These are phyloP conservation scores for Aspergillus ochraceus DNA, from an alignment of 2,329 filamentous ascomycete genomes.

Conservation along the genomic window DNA sequence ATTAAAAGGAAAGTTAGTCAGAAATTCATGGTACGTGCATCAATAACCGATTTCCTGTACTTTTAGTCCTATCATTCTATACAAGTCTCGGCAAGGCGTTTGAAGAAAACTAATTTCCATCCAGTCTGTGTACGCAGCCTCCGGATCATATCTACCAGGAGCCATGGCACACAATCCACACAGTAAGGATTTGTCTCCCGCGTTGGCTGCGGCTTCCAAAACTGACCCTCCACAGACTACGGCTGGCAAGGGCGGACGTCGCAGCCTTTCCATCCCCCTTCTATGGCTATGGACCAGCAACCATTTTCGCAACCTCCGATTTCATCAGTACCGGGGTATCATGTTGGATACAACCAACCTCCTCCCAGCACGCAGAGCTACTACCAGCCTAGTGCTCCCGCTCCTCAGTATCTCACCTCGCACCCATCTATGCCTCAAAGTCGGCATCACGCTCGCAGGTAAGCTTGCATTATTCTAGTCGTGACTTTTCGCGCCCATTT, in stretches of 20 bases:
- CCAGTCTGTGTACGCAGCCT: slow-evolving; percentile 6
- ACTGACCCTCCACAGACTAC: slow-evolving; percentile 29
- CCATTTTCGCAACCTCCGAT: slow-evolving; percentile 27
- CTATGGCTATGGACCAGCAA: slow-evolving; percentile 28
- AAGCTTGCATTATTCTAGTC: slow-evolving; percentile 3
- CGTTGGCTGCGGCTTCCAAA: background rate
- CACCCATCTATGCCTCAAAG: slow-evolving; percentile 12
- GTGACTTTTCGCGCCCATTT: background rate
- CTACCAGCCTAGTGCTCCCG: slow-evolving; percentile 20
- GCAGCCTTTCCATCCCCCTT: slow-evolving; percentile 28
- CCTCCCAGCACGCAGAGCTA: slow-evolving; percentile 21
- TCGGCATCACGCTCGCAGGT: slow-evolving; percentile 24
- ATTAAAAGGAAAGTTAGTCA: background rate
- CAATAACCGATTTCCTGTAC: background rate
- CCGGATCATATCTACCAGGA: slow-evolving; percentile 23
- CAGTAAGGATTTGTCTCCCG: slow-evolving; percentile 21
- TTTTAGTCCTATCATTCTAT: background rate
- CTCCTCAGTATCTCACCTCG: slow-evolving; percentile 21
- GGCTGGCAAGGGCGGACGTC: slow-evolving; percentile 31
- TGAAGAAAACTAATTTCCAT: background rate
- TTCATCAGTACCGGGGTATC: slow-evolving; percentile 22
- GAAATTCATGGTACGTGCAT: background rate
- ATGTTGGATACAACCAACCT: slow-evolving; percentile 27
- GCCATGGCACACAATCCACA: slow-evolving; percentile 33
- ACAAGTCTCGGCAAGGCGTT: background rate